A percentile compares a stretch with the other conserved stretches of the same genome.
Conservation (phyloP, 2,329 filamentous ascomycete species). For the Aphanoascus verrucosus region DNA sequence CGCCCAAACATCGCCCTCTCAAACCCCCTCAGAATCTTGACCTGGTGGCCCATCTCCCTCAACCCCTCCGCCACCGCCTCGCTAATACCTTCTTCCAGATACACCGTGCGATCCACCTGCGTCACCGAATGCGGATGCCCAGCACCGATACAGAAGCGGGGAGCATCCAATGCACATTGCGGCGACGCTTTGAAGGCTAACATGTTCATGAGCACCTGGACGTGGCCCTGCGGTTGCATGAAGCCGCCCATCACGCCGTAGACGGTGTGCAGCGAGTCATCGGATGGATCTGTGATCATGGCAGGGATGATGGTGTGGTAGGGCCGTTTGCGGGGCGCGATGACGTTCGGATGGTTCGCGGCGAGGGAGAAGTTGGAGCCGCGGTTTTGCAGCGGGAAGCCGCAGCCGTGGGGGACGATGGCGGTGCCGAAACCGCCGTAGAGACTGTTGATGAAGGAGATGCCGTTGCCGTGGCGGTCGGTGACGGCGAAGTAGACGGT, state of each 20-base stretch:
- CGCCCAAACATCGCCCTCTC: slow-evolving; percentile 64
- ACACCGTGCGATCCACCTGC: slow-evolving; percentile 54
- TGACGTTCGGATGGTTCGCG: slow-evolving; percentile 62
- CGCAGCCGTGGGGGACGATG: slow-evolving; percentile 76
- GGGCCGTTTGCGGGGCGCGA: slow-evolving; percentile 73
- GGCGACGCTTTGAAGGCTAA: slow-evolving; percentile 69
- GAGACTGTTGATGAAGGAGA: slow-evolving; percentile 94
- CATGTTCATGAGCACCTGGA: slow-evolving; percentile 87
- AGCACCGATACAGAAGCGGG: slow-evolving; percentile 76
- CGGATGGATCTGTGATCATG: slow-evolving; percentile 65
- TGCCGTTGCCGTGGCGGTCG: slow-evolving; percentile 73
- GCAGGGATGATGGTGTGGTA: slow-evolving; percentile 98
- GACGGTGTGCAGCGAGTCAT: slow-evolving; percentile 67
- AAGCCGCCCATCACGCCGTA: slow-evolving; percentile 98
- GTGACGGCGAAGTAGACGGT: slow-evolving; percentile 89
- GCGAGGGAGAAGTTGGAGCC: slow-evolving; percentile 72
- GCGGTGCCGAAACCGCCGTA: slow-evolving; percentile 75
- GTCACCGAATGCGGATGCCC: slow-evolving; percentile 52
- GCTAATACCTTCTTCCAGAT: slow-evolving; percentile 71
- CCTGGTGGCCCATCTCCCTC: slow-evolving; percentile 58
- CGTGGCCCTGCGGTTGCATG: slow-evolving; percentile 95
- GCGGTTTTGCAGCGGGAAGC: slow-evolving; percentile 90
- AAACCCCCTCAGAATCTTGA: slow-evolving; percentile 57
- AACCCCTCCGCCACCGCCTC: slow-evolving; percentile 58
- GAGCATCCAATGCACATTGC: slow-evolving; percentile 81